Conservation (phyloP, 306 rosid species). For the Prunus mongolica region DNA sequence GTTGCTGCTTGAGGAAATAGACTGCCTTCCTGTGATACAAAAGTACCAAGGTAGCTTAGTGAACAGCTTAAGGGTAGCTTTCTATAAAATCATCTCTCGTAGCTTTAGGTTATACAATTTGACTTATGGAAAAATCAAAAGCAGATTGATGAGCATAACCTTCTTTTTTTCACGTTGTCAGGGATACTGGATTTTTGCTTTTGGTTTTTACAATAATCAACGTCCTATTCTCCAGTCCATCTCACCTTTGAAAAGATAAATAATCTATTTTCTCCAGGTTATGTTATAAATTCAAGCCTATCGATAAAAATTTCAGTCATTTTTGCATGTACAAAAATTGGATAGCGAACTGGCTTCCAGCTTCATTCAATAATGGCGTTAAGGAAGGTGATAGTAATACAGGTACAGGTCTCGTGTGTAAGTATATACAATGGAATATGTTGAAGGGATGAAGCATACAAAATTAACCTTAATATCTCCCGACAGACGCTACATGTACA, state of each 20-base stretch:
- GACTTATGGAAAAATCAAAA: not conserved
- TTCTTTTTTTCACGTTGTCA: not conserved
- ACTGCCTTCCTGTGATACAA: not conserved
- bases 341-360: not conserved
- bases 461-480: not conserved
- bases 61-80: no score
- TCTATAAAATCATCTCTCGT: no score
- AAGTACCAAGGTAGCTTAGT: no score
- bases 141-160: not conserved
- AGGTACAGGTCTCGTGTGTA: not conserved
- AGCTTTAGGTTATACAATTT: no score
- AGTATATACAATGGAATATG: not conserved
- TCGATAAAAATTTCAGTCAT: not conserved
- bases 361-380: not conserved
- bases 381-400: not conserved
- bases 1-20: not conserved
- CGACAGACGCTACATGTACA: not conserved
- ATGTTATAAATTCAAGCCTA: not conserved
- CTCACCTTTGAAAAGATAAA: no score
- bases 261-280: not conserved
- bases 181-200: not conserved
- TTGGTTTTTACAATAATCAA: not conserved
- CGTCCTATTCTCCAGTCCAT: no score
- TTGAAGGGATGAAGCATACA: not conserved
- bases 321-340: not conserved